Evolutionary conservation across 2,329 filamentous ascomycete species (phyloP), one percentile per base, ranked within the genome.

Genomic region (Hyphodiscus sp.): DNA sequence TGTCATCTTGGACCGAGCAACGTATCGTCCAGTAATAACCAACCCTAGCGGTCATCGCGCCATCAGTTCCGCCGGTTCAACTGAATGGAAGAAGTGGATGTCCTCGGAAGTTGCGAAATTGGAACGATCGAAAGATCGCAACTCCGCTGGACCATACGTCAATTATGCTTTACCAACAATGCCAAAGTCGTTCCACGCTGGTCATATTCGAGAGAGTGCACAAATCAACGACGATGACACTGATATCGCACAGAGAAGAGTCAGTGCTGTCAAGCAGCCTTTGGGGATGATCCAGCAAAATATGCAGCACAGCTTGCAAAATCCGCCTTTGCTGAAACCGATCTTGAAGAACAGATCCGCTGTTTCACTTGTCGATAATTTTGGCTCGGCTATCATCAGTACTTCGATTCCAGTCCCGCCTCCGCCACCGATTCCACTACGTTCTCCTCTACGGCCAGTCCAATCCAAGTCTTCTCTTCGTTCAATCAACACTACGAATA

Each of bases 31-130:
- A 18, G 47, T 52, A 38, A 47, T 70, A 41, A 55, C 58, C 13
- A 51, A 19, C 41, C 30, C 20, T 20, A 41, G n/a, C 8, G 50
- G 54, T n/a, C 67, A 68, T 45, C 68, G 74, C n/a, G 66, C 69
- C 1, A 58, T 64, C 2, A 76, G 74, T 1, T 70, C 70, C 0
- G 68, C 69, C 6, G 77, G 76, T 52, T 80, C 77, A 2, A 65
- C 72, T 1, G 78, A 80, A 53, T 81, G 78, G 79, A 80, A 80
- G 64, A 74, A 69, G 0, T 78, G 74, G 74, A 72, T 81, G 41
- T 78, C 77, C 9, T 71, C 75, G 2, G 75, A 80, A 43, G 72
- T 77, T 9, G 74, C 74, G 0, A 76, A 74, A 52, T 62, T 78
- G 1, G 76, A 79, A 50, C 59, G 56, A 42, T 47, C 52, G 19